Base-by-base conservation (phyloP, 371 early-diverging fungal species). In the Rhizopus arrhizus region DNA sequence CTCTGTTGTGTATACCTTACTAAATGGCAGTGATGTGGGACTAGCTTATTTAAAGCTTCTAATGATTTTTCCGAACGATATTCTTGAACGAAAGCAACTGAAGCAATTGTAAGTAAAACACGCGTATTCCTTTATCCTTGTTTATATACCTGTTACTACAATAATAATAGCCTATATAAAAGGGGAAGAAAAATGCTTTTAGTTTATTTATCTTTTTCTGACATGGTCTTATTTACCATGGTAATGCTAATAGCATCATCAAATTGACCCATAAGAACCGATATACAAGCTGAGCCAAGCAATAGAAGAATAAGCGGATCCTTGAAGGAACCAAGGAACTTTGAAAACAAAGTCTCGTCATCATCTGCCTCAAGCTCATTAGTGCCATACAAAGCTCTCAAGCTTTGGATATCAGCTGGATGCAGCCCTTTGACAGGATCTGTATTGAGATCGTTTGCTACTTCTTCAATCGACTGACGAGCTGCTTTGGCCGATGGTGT, bases 231-330 rank as follows among this genome's bases (percentile, higher is more conserved):
- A 65, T 64, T 62, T 75, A 92, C 96, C 84, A 96, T 73, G 0
- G 95, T 88, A 52, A 98, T 96, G 68, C 92, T 92, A 64, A 96
- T 81, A 15, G 97, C 98, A 69, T 98, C 96, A 64, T 95, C 95
- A 64, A 85, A 75, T 68, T 97, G 91, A 9, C 95, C 95, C 79
- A 97, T 84, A 32, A 93, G 61, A 36, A 92, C 62, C 0, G 94
- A 94, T 11, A 98, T 85, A 36, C 79, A 75, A 0, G 98, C 95
- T 0, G 95, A 94, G 9, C 86, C 95, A 45, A 96, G 79, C 50
- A 98, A 83, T 59, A 98, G 77, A 70, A 95, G 70, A 51, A 95
- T 95, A 34, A 95, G 74, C 1, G 93, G 94, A 62, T 81, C 75
- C 41, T 72, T 65, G 62, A 81, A 72, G 9, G 78, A 65, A 47